These are phyloP conservation scores for Brassica balearica DNA, from an alignment of 441 rosid genomes.

Conservation along the genomic window DNA sequence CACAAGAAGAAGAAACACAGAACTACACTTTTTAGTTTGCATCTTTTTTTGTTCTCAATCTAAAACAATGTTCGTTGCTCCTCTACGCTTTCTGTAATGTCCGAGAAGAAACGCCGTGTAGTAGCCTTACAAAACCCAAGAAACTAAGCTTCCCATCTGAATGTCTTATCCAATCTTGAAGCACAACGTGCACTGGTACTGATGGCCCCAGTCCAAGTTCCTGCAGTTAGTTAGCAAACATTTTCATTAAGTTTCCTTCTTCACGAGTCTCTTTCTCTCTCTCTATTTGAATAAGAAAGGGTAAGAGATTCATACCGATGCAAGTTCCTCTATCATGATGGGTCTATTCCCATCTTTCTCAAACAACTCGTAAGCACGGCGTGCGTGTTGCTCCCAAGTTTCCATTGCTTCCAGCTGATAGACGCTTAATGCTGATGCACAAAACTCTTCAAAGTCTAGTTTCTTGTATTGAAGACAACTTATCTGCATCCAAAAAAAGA, in stretches of 20 bases:
- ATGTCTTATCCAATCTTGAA: conserved; percentile 5
- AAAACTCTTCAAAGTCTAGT: conserved; percentile 78
- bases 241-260: not conserved
- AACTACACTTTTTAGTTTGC: conserved; percentile 1
- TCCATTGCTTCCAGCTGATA: conserved; percentile 79
- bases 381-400: conserved; percentile 81
- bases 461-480: conserved; percentile 69
- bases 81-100: not conserved
- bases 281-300: not conserved
- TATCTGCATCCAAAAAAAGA: conserved; percentile 50
- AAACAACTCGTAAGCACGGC: conserved; percentile 72
- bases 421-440: conserved; percentile 78
- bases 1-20: not conserved
- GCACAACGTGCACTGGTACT: not conserved
- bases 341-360: conserved; percentile 81
- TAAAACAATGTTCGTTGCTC: not conserved
- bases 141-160: not conserved
- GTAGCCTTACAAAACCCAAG: not conserved
- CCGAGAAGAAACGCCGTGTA: not conserved
- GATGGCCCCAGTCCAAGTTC: not conserved
- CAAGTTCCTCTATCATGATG: conserved; percentile 84
- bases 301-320: conserved; percentile 53
- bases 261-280: not conserved
- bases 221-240: not conserved
- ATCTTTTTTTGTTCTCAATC: not conserved